Conservation (phyloP, 2,329 filamentous ascomycete genomes). For the Xylariomycetidae sp. region DNA sequence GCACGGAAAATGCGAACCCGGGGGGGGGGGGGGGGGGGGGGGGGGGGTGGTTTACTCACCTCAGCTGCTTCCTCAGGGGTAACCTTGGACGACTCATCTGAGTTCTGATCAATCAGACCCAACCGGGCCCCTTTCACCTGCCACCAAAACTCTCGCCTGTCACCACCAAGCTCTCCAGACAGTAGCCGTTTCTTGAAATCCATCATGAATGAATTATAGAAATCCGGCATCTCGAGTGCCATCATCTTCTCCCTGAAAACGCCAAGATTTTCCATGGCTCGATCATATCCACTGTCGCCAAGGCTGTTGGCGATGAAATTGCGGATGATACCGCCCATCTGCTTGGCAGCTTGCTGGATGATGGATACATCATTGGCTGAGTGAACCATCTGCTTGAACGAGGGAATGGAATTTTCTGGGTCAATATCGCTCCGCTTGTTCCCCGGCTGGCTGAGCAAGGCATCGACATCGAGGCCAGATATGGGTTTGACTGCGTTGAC, state of each 20-base stretch:
- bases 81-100: conserved; percentile 61
- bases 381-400: conserved; percentile 78
- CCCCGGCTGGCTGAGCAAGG: conserved; percentile 51
- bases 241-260: conserved; percentile 75
- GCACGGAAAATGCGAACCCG: too few relatives aligned
- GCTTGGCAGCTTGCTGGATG: conserved; percentile 64
- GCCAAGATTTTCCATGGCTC: conserved; percentile 69
- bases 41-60: conserved; percentile 30
- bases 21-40: too few relatives aligned
- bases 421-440: conserved; percentile 37
- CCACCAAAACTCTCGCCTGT: conserved; percentile 80
- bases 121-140: conserved; percentile 61
- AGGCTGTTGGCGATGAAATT: conserved; percentile 67
- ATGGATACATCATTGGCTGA: conserved; percentile 54
- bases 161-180: conserved; percentile 66
- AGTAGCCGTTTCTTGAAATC: conserved; percentile 70
- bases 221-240: conserved; percentile 66
- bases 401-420: conserved; percentile 74
- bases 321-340: conserved; percentile 70
- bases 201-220: conserved; percentile 72
- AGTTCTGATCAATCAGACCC: conserved; percentile 65
- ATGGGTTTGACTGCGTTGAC: conserved; percentile 68
- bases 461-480: conserved; percentile 83
- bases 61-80: conserved; percentile 66
- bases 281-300: conserved; percentile 69